phyloP scores from a whole-genome alignment of 1,139 yeast genomes.

The Debaryomyces coudertii region DNA sequence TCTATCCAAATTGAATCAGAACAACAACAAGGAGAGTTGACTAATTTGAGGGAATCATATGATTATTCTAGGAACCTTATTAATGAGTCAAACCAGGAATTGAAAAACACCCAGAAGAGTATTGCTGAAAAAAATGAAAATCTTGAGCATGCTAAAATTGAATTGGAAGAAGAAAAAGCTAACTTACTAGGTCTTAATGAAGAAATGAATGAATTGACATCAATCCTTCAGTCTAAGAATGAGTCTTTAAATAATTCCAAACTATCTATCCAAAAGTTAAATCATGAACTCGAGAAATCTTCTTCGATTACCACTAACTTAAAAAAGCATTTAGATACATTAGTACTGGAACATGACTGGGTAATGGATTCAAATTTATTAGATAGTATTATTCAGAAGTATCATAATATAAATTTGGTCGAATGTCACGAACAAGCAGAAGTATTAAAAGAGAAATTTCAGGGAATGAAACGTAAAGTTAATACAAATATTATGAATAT shows the following conservation, averaged over 20 bases:
- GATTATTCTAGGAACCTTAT: conserved; percentile 35
- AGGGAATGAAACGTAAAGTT: conserved; percentile 81
- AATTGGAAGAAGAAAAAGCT: conserved; percentile 64
- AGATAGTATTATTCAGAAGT: conserved; percentile 55
- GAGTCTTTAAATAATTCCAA: conserved; percentile 54
- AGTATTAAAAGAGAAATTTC: conserved; percentile 62
- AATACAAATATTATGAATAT: conserved; percentile 89
- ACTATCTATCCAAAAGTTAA: conserved; percentile 59
- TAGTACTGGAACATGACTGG: conserved; percentile 71
- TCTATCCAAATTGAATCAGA: conserved; percentile 71
- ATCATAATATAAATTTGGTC: conserved; percentile 64
- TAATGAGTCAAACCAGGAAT: conserved; percentile 42
- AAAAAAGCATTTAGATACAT: conserved; percentile 46
- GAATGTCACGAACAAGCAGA: conserved; percentile 62
- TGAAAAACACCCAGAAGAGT: conserved; percentile 28
- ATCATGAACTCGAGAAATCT: conserved; percentile 67
- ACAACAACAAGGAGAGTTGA: conserved; percentile 62
- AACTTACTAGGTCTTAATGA: conserved; percentile 73
- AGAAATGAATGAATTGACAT: conserved; percentile 69
- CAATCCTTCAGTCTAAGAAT: conserved; percentile 54
- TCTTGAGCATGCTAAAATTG: conserved; percentile 40
- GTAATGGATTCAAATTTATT: conserved; percentile 64
- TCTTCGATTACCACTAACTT: conserved; percentile 45
- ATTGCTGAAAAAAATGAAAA: conserved; percentile 31
- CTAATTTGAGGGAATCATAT: conserved; percentile 46